These are phyloP conservation scores for Periconia sp. DNA, from an alignment of 2,329 filamentous ascomycete species.

Conservation along the genomic window DNA sequence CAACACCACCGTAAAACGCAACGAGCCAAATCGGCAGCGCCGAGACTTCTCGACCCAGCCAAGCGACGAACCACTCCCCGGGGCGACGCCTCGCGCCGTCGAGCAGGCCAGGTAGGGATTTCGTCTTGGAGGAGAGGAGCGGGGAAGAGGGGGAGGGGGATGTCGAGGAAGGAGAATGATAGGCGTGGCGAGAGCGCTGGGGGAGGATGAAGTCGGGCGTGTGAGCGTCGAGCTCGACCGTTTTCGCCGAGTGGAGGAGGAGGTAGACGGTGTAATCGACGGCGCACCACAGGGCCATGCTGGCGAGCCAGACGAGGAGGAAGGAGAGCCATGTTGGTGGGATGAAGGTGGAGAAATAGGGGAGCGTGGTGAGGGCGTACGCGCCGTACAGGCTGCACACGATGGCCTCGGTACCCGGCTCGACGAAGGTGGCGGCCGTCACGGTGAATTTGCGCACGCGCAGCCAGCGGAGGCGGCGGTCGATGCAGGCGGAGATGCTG, in stretches of 20 bases:
- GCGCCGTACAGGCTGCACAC: slow-evolving; percentile 80
- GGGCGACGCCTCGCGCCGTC: slow-evolving; percentile 58
- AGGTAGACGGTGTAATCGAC: slow-evolving; percentile 74
- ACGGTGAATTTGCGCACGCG: slow-evolving; percentile 95
- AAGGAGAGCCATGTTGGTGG: slow-evolving; percentile 70
- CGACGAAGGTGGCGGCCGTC: slow-evolving; percentile 81
- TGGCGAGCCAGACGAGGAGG: slow-evolving; percentile 64
- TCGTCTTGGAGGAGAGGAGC: not conserved
- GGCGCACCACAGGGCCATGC: slow-evolving; percentile 70
- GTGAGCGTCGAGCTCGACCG: slow-evolving; percentile 69
- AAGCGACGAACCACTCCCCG: slow-evolving; percentile 73
- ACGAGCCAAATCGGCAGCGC: slow-evolving; percentile 88
- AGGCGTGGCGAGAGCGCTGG: slow-evolving; percentile 40
- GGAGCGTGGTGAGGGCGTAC: slow-evolving; percentile 74
- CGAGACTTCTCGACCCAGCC: slow-evolving; percentile 80
- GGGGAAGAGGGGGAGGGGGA: not conserved
- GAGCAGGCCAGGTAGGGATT: slow-evolving; percentile 15
- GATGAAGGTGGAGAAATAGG: slow-evolving; percentile 60
- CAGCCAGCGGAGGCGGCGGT: slow-evolving; percentile 83
- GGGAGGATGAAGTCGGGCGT: slow-evolving; percentile 73
- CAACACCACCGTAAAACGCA: slow-evolving; percentile 86
- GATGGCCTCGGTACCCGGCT: slow-evolving; percentile 88
- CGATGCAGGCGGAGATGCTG: slow-evolving; percentile 74
- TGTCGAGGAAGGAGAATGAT: slow-evolving; percentile 16
- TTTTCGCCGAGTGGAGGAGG: slow-evolving; percentile 71